Conservation (phyloP, 441 rosid species). For the Gossypium gossypioides region DNA sequence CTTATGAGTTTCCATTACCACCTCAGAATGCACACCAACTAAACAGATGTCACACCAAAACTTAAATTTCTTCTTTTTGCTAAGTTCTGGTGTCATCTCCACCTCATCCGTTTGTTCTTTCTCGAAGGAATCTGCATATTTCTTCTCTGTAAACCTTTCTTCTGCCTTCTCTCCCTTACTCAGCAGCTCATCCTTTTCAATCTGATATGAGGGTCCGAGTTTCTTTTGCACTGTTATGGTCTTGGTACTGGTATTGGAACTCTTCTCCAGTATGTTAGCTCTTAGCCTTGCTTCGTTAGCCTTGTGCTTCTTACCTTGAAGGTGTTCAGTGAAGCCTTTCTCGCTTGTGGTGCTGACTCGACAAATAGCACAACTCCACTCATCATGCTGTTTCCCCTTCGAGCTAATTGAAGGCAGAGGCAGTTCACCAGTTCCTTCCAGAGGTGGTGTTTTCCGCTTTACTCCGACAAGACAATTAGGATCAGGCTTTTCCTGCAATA, state of each 20-base stretch:
- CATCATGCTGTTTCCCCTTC: conserved; percentile 26
- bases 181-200: neutral
- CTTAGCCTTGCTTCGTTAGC: conserved; percentile 25
- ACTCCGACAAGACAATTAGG: conserved; percentile 21
- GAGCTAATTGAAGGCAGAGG: conserved; percentile 8
- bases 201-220: conserved; percentile 4
- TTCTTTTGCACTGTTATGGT: neutral
- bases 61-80: conserved; percentile 15
- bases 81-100: conserved; percentile 10
- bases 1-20: conserved; percentile 36
- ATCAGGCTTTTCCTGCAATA: conserved; percentile 46
- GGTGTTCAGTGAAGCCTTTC: conserved; percentile 31
- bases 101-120: conserved; percentile 7
- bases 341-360: conserved; percentile 31
- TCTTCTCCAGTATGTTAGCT: conserved; percentile 18
- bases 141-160: neutral
- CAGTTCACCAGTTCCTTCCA: conserved; percentile 11
- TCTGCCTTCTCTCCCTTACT: neutral
- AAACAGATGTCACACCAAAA: conserved; percentile 48
- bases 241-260: neutral
- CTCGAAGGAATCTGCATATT: neutral
- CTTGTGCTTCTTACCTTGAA: conserved; percentile 38
- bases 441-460: conserved; percentile 33
- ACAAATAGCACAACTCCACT: conserved; percentile 48
- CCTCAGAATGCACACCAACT: conserved; percentile 22